These are phyloP conservation scores for Magnolia officinalis DNA, from an alignment of 164 flowering plant species.

Conservation along the genomic window DNA sequence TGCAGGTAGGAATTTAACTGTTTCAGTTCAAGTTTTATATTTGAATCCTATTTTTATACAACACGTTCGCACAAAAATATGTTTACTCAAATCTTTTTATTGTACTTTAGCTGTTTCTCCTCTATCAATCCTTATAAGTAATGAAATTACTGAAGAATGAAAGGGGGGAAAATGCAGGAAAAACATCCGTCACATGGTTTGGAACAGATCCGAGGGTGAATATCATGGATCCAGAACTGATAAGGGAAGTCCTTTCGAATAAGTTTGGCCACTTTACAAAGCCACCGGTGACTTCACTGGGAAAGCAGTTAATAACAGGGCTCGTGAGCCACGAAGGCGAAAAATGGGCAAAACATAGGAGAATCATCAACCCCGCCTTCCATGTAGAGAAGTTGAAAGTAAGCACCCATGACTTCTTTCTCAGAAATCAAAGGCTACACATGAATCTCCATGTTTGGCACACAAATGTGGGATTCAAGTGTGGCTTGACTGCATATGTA, in stretches of 20 bases:
- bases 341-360: conserved; percentile 50
- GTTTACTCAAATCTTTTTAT: too few species aligned
- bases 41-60: too few species aligned
- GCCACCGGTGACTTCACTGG: not conserved
- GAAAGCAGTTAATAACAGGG: conserved; percentile 21
- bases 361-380: conserved; percentile 52
- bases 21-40: too few species aligned
- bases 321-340: conserved; percentile 34
- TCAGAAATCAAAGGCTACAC: too few species aligned
- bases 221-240: conserved; percentile 10
- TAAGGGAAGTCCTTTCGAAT: conserved; percentile 6
- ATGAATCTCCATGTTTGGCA: too few species aligned
- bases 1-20: too few species aligned
- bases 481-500: not conserved
- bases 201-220: conserved; percentile 5
- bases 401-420: not conserved
- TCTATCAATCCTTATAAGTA: too few species aligned
- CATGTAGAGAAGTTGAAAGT: conserved; percentile 52
- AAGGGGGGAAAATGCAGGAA: conserved; percentile 1
- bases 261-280: conserved; percentile 10
- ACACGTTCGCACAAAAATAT: too few species aligned
- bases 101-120: too few species aligned
- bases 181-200: not conserved
- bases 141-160: too few species aligned
- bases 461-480: not conserved